Evolutionary conservation across 306 rosid genomes (phyloP).

Genomic region (Myrica gale): DNA sequence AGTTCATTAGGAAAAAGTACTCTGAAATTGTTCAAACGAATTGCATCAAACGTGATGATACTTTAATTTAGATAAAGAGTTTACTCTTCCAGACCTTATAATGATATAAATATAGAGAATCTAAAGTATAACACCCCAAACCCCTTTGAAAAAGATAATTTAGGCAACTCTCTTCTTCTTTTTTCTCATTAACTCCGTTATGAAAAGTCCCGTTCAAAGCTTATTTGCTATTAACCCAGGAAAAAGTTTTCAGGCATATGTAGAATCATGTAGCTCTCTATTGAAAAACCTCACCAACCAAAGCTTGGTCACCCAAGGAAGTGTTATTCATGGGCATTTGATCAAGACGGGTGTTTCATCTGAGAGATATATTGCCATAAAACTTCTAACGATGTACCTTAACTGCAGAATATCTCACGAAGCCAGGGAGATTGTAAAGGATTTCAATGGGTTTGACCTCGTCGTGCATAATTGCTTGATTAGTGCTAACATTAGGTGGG

Average conservation of each 20-base stretch:
- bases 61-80: no score
- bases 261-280: neutral
- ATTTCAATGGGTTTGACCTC: constrained; percentile 6
- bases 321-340: constrained; percentile 7
- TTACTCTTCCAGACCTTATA: no score
- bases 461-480: constrained; percentile 23
- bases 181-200: neutral
- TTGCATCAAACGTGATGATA: no score
- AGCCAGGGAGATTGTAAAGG: neutral
- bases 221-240: neutral
- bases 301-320: constrained; percentile 6
- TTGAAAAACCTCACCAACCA: neutral
- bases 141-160: no score
- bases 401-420: neutral
- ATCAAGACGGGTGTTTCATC: constrained; percentile 25
- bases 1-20: no score
- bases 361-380: constrained; percentile 10
- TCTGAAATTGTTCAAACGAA: no score
- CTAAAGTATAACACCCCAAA: no score
- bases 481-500: constrained; percentile 3
- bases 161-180: no score
- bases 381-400: constrained; percentile 20
- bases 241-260: neutral
- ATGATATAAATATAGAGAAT: no score
- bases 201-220: constrained; percentile 2